These are phyloP conservation scores for Candida anglica DNA, from an alignment of 805 yeast species.

Conservation along the genomic window DNA sequence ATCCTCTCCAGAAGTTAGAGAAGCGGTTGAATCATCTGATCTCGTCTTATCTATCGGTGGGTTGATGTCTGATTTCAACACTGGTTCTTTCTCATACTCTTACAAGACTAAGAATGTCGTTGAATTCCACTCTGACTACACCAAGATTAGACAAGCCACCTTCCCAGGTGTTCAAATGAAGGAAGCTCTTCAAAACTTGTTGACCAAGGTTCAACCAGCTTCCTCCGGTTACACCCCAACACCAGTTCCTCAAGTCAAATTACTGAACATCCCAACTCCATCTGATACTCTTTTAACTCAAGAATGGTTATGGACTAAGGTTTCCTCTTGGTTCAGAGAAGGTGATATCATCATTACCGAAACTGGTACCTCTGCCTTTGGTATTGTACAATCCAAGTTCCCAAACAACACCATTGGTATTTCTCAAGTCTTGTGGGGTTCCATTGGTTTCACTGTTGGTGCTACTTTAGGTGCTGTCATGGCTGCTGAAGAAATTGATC, in stretches of 20 bases:
- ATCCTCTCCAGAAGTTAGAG: conserved; percentile 32
- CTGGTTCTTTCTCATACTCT: conserved; percentile 37
- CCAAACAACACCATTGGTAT: conserved; percentile 61
- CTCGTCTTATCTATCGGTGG: conserved; percentile 35
- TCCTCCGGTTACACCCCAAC: conserved; percentile 45
- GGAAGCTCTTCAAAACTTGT: conserved; percentile 43
- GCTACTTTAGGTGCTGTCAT: conserved; percentile 65
- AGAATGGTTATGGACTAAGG: conserved; percentile 66
- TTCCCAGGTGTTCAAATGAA: conserved; percentile 41
- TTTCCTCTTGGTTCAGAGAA: conserved; percentile 57
- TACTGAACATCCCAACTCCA: conserved; percentile 40
- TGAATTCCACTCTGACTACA: conserved; percentile 40
- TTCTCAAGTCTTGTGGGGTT: conserved; percentile 75
- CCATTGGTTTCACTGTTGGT: conserved; percentile 69
- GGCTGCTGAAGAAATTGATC: conserved; percentile 63
- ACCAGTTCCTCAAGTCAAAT: conserved; percentile 52
- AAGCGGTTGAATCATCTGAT: conserved; percentile 34
- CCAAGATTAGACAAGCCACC: conserved; percentile 35
- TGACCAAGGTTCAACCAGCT: conserved; percentile 31
- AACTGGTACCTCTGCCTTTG: conserved; percentile 75
- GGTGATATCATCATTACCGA: conserved; percentile 69
- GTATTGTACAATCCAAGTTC: conserved; percentile 63
- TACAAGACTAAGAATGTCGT: conserved; percentile 35
- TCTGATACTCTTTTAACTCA: conserved; percentile 39
- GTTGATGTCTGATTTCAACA: conserved; percentile 37